Evolutionary conservation across 78 protist species (phyloP).

Genomic region (Dictyostelium purpureum): DNA sequence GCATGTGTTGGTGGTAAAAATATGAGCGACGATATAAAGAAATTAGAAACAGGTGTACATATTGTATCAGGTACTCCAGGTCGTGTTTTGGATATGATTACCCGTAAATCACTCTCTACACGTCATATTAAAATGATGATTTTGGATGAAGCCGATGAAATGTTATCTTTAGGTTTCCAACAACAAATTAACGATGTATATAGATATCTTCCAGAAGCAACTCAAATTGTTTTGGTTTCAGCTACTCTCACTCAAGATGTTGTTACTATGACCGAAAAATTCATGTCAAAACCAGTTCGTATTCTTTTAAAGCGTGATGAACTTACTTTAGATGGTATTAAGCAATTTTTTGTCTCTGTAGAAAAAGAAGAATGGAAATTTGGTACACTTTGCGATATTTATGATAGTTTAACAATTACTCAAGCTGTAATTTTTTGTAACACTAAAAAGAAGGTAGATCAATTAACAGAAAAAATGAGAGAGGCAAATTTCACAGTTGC

Average conservation of each 20-base stretch:
- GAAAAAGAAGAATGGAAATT: conserved; percentile 99
- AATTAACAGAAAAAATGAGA: conserved; percentile 93
- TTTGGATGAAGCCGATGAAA: conserved; percentile 99
- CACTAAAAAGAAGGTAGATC: conserved; percentile 93
- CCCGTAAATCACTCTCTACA: conserved; percentile 88
- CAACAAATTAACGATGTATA: conserved; percentile 99
- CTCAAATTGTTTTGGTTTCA: conserved; percentile 97
- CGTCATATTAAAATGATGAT: conserved; percentile 93
- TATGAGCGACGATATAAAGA: conserved; percentile 91
- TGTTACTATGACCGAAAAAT: conserved; percentile 93
- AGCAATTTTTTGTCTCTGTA: conserved; percentile 97
- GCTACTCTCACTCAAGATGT: conserved; percentile 99
- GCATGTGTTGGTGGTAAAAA: conserved; percentile 97
- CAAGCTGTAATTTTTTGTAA: conserved; percentile 99
- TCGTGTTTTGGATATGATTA: conserved; percentile 97
- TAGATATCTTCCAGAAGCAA: conserved; percentile 94
- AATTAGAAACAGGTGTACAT: conserved; percentile 91
- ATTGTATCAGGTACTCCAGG: conserved; percentile 99
- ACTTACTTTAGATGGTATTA: conserved; percentile 97
- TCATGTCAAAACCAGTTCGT: conserved; percentile 96
- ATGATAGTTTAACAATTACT: conserved; percentile 97
- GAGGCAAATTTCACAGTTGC: conserved; percentile 95
- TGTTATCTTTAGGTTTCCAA: conserved; percentile 96
- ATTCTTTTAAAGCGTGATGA: conserved; percentile 98
- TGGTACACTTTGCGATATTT: conserved; percentile 99